Percentiles rank a stretch among this genome's conserved stretches.
phyloP scores from a whole-genome alignment of 305 asterid species.

The Stenogyne calaminthoides region DNA sequence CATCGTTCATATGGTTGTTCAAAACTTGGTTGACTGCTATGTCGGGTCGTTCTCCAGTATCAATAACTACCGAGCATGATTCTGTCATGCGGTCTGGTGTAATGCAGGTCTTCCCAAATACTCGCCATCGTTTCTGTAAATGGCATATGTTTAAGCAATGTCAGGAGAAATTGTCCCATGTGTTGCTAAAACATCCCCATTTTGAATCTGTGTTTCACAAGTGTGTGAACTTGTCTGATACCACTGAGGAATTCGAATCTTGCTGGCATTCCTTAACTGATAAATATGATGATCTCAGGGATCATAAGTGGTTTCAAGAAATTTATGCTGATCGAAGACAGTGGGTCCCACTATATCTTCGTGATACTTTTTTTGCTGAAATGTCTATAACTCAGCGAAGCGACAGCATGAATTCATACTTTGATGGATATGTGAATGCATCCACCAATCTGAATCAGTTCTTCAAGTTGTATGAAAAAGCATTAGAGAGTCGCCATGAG shows the following conservation, averaged over 20 bases:
- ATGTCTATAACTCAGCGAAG: conserved; percentile 59
- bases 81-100: conserved; percentile 56
- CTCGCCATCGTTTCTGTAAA: conserved; percentile 71
- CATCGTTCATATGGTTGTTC: conserved; percentile 67
- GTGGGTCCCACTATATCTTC: conserved; percentile 74
- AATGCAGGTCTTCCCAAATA: conserved; percentile 50
- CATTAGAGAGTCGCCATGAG: conserved; percentile 69
- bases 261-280: conserved; percentile 63
- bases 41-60: conserved; percentile 54
- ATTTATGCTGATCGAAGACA: conserved; percentile 54
- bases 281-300: conserved; percentile 52
- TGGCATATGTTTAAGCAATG: conserved; percentile 69
- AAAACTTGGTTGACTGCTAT: conserved; percentile 68
- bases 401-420: conserved; percentile 64
- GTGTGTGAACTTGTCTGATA: conserved; percentile 61
- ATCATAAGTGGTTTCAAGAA: conserved; percentile 58
- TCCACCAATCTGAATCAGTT: conserved; percentile 58
- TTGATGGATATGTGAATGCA: conserved; percentile 74
- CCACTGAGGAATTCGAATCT: conserved; percentile 55
- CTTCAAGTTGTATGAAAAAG: conserved; percentile 66
- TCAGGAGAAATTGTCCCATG: conserved; percentile 63
- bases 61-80: conserved; percentile 71
- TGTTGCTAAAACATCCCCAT: conserved; percentile 52
- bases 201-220: conserved; percentile 63
- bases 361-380: conserved; percentile 66